These are phyloP conservation scores for Glaciozyma martinii DNA, from an alignment of 768 basidiomycete genomes.

Conservation along the genomic window DNA sequence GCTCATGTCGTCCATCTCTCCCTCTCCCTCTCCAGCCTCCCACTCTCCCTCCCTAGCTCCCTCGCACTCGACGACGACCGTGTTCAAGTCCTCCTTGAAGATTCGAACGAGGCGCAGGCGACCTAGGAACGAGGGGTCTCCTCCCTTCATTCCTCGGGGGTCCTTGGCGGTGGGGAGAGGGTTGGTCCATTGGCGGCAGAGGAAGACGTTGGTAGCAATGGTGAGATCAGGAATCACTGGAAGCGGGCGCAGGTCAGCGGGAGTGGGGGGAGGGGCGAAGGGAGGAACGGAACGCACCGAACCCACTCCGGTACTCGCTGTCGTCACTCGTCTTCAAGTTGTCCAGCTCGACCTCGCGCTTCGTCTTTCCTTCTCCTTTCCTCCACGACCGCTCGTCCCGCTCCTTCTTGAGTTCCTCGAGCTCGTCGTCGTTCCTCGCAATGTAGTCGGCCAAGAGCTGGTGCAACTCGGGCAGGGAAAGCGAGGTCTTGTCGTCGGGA, in stretches of 20 bases:
- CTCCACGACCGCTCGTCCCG: conserved; percentile 18
- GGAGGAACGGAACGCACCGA: conserved; percentile 5
- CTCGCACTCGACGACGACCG: conserved; percentile 12
- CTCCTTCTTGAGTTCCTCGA: conserved; percentile 16
- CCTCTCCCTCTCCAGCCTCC: conserved; percentile 17
- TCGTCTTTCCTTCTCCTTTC: conserved; percentile 27
- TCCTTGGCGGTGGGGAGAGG: conserved; percentile 17
- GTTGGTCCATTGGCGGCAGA: conserved; percentile 26
- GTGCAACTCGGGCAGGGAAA: conserved; percentile 27
- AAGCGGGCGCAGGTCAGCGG: not conserved
- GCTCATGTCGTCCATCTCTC: conserved; percentile 19
- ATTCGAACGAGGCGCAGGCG: conserved; percentile 29
- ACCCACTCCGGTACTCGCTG: conserved; percentile 26
- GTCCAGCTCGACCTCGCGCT: conserved; percentile 28
- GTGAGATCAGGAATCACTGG: conserved; percentile 28
- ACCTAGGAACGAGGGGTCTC: conserved; percentile 29
- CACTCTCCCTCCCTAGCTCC: conserved; percentile 24
- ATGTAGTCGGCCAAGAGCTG: conserved; percentile 23
- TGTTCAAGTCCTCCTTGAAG: conserved; percentile 11
- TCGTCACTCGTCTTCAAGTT: conserved; percentile 8
- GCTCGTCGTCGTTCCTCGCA: conserved; percentile 23
- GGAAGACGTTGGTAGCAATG: conserved; percentile 19
- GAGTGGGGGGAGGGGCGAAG: not conserved
- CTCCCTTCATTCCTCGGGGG: conserved; percentile 14
- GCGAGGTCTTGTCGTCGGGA: conserved; percentile 14